Conservation (phyloP, 148 eudicot species). For the Spergularia marina region DNA sequence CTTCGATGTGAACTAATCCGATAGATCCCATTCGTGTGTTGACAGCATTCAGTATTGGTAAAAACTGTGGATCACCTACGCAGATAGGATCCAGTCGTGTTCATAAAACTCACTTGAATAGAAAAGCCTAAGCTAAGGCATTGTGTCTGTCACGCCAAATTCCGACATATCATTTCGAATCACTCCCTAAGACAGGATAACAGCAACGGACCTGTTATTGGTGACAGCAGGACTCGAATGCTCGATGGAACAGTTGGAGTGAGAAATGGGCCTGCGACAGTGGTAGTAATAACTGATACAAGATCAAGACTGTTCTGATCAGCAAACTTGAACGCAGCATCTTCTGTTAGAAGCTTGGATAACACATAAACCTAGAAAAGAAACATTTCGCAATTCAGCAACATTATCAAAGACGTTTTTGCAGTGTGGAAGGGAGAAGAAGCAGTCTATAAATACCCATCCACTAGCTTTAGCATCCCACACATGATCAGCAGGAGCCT, state of each 20-base stretch:
- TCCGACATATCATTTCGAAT: too few species aligned
- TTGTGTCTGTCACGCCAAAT: too few species aligned
- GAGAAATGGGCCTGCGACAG: conserved; percentile 72
- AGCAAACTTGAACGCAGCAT: conserved; percentile 59
- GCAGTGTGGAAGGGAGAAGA: neutral
- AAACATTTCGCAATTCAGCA: neutral
- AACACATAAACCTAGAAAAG: conserved; percentile 55
- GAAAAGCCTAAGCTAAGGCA: too few species aligned
- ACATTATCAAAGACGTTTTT: too few species aligned
- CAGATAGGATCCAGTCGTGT: neutral
- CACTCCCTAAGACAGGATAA: too few species aligned
- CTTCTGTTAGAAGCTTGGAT: conserved; percentile 58
- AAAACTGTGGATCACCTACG: conserved; percentile 48
- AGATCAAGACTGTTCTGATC: conserved; percentile 50
- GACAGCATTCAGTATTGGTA: conserved; percentile 51
- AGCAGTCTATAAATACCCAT: conserved; percentile 40
- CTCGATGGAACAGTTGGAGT: conserved; percentile 66
- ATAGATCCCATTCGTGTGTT: conserved; percentile 32
- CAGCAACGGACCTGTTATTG: conserved; percentile 52
- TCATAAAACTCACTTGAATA: neutral
- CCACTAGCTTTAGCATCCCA: conserved; percentile 53
- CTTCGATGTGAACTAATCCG: conserved; percentile 43
- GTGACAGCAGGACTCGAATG: conserved; percentile 64
- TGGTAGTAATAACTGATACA: conserved; percentile 63
- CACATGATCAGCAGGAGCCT: conserved; percentile 39